Evolutionary conservation across 257 asterid species (phyloP).

Genomic region (Agastache rugosa): DNA sequence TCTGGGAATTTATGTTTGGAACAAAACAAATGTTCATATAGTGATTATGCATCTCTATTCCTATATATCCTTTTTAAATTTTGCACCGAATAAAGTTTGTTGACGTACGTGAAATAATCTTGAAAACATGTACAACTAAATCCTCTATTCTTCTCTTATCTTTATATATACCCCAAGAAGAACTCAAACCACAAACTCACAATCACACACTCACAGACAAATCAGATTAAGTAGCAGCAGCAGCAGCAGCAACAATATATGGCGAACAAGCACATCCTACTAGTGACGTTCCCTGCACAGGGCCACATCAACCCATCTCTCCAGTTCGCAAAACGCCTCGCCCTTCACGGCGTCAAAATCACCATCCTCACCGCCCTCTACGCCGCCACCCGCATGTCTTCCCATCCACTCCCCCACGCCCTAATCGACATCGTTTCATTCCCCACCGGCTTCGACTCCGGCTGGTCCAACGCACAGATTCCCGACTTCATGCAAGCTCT

Average conservation of each 20-base stretch:
- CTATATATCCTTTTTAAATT: too few species aligned
- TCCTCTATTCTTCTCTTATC: neutral
- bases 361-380: slow-evolving; percentile 41
- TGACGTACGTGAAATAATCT: too few species aligned
- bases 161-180: neutral
- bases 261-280: slow-evolving; percentile 24
- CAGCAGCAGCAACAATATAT: neutral
- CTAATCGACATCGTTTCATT: slow-evolving; percentile 38
- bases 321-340: slow-evolving; percentile 55
- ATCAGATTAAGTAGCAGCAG: neutral
- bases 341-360: slow-evolving; percentile 36
- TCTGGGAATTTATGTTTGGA: neutral
- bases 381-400: slow-evolving; percentile 41
- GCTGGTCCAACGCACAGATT: neutral
- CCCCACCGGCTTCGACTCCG: slow-evolving; percentile 43
- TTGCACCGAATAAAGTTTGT: too few species aligned
- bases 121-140: too few species aligned
- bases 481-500: slow-evolving; percentile 19
- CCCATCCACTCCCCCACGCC: neutral
- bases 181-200: neutral
- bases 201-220: neutral
- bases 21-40: too few species aligned
- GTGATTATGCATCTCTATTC: too few species aligned
- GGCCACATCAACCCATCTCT: slow-evolving; percentile 80
- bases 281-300: slow-evolving; percentile 48